Conservation (phyloP, 805 yeast species). For the Yueomyces sinensis region DNA sequence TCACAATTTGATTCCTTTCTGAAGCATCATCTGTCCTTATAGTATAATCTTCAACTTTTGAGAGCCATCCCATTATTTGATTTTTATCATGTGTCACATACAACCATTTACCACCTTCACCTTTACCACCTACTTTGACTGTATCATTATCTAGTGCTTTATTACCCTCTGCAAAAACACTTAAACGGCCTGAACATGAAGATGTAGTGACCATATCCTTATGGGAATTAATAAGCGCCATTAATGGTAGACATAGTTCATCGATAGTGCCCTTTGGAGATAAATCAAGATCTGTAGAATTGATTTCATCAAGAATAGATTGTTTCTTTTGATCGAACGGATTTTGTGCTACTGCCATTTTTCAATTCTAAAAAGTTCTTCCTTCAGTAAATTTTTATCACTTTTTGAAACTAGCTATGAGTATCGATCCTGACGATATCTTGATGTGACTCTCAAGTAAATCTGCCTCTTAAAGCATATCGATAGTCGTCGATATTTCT, state of each 20-base stretch:
- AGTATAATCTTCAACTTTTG: constrained; percentile 9
- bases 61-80: constrained; percentile 37
- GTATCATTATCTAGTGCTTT: constrained; percentile 24
- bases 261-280: constrained; percentile 89
- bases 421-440: too few species aligned
- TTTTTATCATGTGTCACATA: constrained; percentile 58
- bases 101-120: constrained; percentile 74
- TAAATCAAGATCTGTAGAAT: constrained; percentile 37
- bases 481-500: too few species aligned
- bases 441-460: too few species aligned
- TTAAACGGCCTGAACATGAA: constrained; percentile 77
- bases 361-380: too few species aligned
- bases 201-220: constrained; percentile 72
- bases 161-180: constrained; percentile 67
- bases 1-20: too few species aligned
- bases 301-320: constrained; percentile 40
- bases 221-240: constrained; percentile 49
- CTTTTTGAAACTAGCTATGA: too few species aligned
- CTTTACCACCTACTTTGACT: constrained; percentile 62
- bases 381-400: too few species aligned
- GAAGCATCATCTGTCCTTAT: constrained; percentile 1
- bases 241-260: constrained; percentile 56
- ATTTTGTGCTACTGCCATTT: too few species aligned
- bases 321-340: constrained; percentile 58
- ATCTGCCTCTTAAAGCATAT: too few species aligned